Percentiles rank a stretch among this genome's conserved stretches.
Conservation (phyloP, 768 basidiomycete genomes). For the Podaxis sp. region DNA sequence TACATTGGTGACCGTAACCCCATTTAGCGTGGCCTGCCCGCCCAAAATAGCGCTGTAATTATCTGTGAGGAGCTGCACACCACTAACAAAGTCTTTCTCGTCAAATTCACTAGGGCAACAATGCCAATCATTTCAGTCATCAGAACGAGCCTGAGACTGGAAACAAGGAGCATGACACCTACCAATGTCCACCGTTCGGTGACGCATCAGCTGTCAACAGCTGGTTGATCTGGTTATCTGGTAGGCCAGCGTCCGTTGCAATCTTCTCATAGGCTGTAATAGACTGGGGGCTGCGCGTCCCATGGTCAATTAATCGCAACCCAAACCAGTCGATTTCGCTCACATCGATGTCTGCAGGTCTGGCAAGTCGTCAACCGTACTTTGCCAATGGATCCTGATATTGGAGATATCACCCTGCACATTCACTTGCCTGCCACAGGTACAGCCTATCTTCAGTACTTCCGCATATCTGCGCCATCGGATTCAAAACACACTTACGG, state of each 20-base stretch:
- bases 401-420: background rate
- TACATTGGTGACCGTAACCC: background rate
- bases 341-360: background rate
- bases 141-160: background rate
- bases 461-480: background rate
- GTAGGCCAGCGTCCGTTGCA: background rate
- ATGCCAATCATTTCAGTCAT: background rate
- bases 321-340: background rate
- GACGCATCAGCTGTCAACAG: slow-evolving; percentile 1
- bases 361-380: background rate
- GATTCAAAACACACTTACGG: background rate
- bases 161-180: background rate
- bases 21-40: background rate
- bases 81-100: background rate
- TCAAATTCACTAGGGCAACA: slow-evolving; percentile 2
- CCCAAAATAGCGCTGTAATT: background rate
- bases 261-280: background rate
- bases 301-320: background rate
- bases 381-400: slow-evolving; percentile 1
- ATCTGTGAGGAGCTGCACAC: background rate
- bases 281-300: background rate
- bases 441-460: background rate
- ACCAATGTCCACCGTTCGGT: background rate
- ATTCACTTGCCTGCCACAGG: background rate
- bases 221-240: background rate